phyloP scores from a whole-genome alignment of 176 grass and related monocot species.

The Phyllostachys edulis region DNA sequence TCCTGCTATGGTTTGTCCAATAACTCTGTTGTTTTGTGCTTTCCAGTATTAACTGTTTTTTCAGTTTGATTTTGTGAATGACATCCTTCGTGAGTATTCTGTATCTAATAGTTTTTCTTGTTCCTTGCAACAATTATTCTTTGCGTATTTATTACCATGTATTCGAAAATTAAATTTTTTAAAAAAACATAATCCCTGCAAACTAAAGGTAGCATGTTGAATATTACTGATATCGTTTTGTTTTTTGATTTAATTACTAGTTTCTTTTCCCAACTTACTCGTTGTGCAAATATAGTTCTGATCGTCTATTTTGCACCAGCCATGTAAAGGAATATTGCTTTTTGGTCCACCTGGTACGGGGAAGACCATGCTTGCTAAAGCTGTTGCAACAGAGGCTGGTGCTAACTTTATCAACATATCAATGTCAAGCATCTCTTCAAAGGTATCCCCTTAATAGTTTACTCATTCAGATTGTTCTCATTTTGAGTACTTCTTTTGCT shows the following conservation, averaged over 20 bases:
- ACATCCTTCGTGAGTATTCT: background rate
- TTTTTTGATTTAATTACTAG: background rate
- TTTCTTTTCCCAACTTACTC: conserved; percentile 1
- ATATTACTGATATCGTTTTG: background rate
- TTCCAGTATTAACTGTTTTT: background rate
- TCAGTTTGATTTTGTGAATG: background rate
- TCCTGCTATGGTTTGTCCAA: background rate
- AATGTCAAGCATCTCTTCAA: conserved; percentile 97
- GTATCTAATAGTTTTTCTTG: background rate
- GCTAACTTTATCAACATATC: conserved; percentile 99
- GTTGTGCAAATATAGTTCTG: conserved; percentile 19
- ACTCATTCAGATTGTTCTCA: conserved; percentile 25
- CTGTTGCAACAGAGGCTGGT: conserved; percentile 97
- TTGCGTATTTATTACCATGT: background rate
- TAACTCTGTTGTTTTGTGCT: background rate
- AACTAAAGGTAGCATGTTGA: conserved; percentile 12
- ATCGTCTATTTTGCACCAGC: conserved; percentile 51
- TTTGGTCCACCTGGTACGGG: conserved; percentile 54
- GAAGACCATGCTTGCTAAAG: conserved; percentile 99
- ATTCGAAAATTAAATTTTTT: background rate
- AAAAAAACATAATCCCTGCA: background rate
- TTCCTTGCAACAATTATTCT: background rate
- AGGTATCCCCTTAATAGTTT: conserved; percentile 49
- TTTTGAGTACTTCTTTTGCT: conserved; percentile 32
- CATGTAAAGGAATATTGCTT: conserved; percentile 78